Evolutionary conservation across 75 land plant genomes (phyloP), one percentile per base, ranked within the genome.

Genomic region (Cunninghamia lanceolata): DNA sequence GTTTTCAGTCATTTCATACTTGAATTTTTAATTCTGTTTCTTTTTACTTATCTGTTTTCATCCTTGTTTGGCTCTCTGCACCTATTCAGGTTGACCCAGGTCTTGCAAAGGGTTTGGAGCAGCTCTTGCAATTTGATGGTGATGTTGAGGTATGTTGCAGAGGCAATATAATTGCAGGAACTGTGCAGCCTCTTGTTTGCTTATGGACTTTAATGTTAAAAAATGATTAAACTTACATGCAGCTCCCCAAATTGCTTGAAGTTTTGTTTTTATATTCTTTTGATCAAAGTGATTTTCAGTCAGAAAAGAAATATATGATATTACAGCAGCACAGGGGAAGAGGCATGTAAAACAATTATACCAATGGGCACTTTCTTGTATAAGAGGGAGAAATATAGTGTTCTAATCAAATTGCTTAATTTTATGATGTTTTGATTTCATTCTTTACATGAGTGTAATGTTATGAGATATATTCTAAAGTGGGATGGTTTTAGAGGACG

Each of bases 101-200:
- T 35, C 88, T 87, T 59, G 87, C 80, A 35, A 87, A 85, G 42
- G 88, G 88, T 30, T 73, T 87, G 82, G 35, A 85, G 43, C 82
- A 85, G 30, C 88, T 87, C n/a, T 21, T 87, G 88, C 32, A 46
- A 25, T 87, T 86, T 73, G 74, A 59, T 40, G 88, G 88, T 39
- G 87, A 87, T 52, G 87, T 87, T 36, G 88, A 87, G 88, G 88
- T 87, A 85, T 43, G n/a, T n/a, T 80, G n/a, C 28, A n/a, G 47
- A 80, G 82, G n/a, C 45, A 40, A 40, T 79, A 25, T 79, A 25
- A 17, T 34, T 79, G 47, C 28, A 42, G 19, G 43, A 79, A 79
- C n/a, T 42, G 25, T 79, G 47, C 82, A 10, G 28, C 82, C 28
- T 80, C 47, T 43, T 80, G 50, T 45, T 28, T 80, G 32, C 82